Percentiles rank a stretch among this genome's conserved stretches.
These are phyloP conservation scores for Cymbopogon flexuosus DNA, from an alignment of 202 grass and related monocot genomes.

Conservation along the genomic window DNA sequence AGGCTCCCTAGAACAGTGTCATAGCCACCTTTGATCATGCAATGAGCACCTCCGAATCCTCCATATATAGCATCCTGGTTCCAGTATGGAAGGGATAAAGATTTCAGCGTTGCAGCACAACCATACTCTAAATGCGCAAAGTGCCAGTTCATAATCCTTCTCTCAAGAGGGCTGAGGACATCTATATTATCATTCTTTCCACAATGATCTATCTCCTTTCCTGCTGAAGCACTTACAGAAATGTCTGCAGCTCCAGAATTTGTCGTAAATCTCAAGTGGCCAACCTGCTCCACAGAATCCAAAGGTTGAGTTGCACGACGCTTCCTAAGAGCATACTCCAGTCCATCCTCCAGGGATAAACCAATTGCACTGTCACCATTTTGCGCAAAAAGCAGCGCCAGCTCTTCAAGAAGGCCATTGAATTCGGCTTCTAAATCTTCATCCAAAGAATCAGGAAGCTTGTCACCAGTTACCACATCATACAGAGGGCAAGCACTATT, in stretches of 20 bases:
- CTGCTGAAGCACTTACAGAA: slow-evolving; percentile 34
- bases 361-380: slow-evolving; percentile 79
- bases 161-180: slow-evolving; percentile 72
- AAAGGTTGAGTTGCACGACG: slow-evolving; percentile 44
- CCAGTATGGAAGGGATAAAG: slow-evolving; percentile 94
- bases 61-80: slow-evolving; percentile 98
- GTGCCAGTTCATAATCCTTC: slow-evolving; percentile 98
- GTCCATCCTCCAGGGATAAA: slow-evolving; percentile 85
- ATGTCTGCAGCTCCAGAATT: slow-evolving; percentile 41
- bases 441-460: slow-evolving; percentile 83
- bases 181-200: slow-evolving; percentile 44
- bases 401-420: slow-evolving; percentile 90
- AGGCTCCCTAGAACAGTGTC: slow-evolving; percentile 69
- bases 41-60: slow-evolving; percentile 95
- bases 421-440: slow-evolving; percentile 72
- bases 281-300: slow-evolving; percentile 40
- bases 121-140: slow-evolving; percentile 98
- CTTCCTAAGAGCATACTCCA: slow-evolving; percentile 88
- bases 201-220: slow-evolving; percentile 40
- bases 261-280: slow-evolving; percentile 38
- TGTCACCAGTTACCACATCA: slow-evolving; percentile 76
- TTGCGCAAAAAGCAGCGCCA: slow-evolving; percentile 80
- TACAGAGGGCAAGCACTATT: slow-evolving; percentile 97
- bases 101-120: slow-evolving; percentile 88
- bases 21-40: slow-evolving; percentile 99